phyloP scores from a whole-genome alignment of 2,329 filamentous ascomycete species.

The Pseudogymnoascus sp. region DNA sequence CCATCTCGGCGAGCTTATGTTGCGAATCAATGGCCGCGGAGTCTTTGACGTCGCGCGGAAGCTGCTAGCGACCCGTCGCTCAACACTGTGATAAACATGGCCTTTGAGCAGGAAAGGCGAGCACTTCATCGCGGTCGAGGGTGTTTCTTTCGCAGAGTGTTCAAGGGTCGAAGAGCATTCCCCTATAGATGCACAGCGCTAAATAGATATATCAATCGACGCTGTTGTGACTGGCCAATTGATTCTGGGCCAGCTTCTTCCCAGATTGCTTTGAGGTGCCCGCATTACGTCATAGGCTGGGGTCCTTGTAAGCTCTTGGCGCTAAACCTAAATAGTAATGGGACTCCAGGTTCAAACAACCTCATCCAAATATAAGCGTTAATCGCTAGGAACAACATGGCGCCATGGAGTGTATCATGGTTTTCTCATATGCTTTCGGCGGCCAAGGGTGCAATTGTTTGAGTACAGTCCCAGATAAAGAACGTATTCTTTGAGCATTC shows the following conservation, averaged over 20 bases:
- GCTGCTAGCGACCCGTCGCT: neutral
- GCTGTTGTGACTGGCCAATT: neutral
- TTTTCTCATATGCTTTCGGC: neutral
- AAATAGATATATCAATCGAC: neutral
- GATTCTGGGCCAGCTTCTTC: neutral
- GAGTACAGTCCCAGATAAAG: neutral
- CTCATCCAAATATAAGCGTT: constrained; percentile 24
- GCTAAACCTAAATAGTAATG: neutral
- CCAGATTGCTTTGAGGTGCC: neutral
- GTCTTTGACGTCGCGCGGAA: neutral
- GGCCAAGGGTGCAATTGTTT: neutral
- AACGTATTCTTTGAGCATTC: neutral
- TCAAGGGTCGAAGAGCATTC: neutral
- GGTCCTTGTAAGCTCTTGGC: neutral
- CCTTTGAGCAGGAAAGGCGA: neutral
- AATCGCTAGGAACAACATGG: neutral
- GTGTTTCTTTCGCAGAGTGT: neutral
- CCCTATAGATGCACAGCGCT: neutral
- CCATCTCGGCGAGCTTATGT: neutral
- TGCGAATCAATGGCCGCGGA: neutral
- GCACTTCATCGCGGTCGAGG: constrained; percentile 5
- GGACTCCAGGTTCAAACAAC: neutral
- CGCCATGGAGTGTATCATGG: too few species aligned
- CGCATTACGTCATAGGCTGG: neutral
- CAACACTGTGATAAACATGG: neutral